Evolutionary conservation across 2,329 filamentous ascomycete genomes (phyloP), one percentile per base, ranked within the genome.

Genomic region (Cyphellophora europaea): DNA sequence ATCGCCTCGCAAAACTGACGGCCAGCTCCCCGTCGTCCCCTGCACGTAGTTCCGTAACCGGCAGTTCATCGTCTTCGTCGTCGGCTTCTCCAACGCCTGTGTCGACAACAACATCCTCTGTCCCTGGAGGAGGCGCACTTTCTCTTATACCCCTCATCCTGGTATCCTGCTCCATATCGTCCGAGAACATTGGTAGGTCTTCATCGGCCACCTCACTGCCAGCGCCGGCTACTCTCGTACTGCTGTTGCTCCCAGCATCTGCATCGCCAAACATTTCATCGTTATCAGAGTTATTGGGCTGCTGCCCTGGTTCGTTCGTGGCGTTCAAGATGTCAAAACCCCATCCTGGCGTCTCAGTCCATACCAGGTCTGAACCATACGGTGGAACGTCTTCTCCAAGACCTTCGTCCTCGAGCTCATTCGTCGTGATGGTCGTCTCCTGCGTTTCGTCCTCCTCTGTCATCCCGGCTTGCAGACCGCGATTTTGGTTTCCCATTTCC

Each of bases 221-320:
- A 19, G 15, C 19, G 15, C 15, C 28, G 30, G 15, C 30, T 4
- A 12, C 30, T 12, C 19, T 19, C 6, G 14, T 17, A 19, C 15
- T 19, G 15, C 15, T 18, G 30, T 18, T 32, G 15, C 15, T 18
- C 14, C 27, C 18, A 18, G 17, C 19, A 11, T 19, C 6, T 16
- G 16, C 14, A 6, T 12, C 14, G 30, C 18, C 15, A 12, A 19
- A 32, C 8, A 32, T 19, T 5, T 32, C 18, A 12, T 19, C 30
- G 11, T 18, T 12, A 18, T 32, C 30, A 12, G 14, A 19, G 52
- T 54, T 54, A 65, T 64, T 65, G 59, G 27, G 64, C 63, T 1
- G 60, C 53, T 1, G 62, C n/a, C n/a, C 64, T 3, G 58, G 50
- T 0, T 56, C 49, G 3, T 67, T 65, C 41, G 52, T 55, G 11